A percentile compares a stretch with the other conserved stretches of the same genome.
These are phyloP conservation scores for Arthroderma sp. DNA, from an alignment of 2,329 filamentous ascomycete species.

Conservation along the genomic window DNA sequence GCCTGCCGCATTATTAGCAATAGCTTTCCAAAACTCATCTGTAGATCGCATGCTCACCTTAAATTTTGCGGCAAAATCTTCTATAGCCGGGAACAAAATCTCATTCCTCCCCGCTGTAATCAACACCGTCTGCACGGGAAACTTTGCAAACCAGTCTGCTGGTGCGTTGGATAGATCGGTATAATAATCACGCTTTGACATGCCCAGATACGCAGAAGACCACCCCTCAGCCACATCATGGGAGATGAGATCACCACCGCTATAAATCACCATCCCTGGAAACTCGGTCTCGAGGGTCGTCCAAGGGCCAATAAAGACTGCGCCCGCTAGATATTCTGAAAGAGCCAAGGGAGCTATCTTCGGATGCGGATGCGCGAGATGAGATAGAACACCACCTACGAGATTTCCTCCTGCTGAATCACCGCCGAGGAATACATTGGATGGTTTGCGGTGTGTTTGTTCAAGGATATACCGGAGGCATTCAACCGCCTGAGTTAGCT, in stretches of 20 bases:
- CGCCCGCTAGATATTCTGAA: slow-evolving; percentile 33
- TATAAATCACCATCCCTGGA: slow-evolving; percentile 32
- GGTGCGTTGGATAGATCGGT: slow-evolving; percentile 39
- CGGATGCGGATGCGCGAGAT: slow-evolving; percentile 42
- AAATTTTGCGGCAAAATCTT: slow-evolving; percentile 37
- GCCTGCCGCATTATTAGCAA: slow-evolving; percentile 6
- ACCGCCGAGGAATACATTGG: slow-evolving; percentile 28
- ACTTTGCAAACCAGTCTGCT: slow-evolving; percentile 40
- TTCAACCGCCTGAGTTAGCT: slow-evolving; percentile 30
- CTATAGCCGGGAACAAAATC: slow-evolving; percentile 43
- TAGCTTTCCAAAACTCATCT: neutral
- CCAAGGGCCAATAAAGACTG: slow-evolving; percentile 47
- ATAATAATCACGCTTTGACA: slow-evolving; percentile 35
- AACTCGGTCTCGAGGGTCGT: slow-evolving; percentile 37
- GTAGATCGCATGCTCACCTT: slow-evolving; percentile 22
- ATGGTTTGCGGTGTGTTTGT: slow-evolving; percentile 20
- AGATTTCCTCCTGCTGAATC: slow-evolving; percentile 35
- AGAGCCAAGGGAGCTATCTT: slow-evolving; percentile 33
- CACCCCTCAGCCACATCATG: slow-evolving; percentile 30
- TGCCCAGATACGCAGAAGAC: slow-evolving; percentile 36
- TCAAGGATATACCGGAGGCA: slow-evolving; percentile 28
- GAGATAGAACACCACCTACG: slow-evolving; percentile 25
- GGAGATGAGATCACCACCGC: slow-evolving; percentile 39
- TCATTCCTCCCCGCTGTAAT: slow-evolving; percentile 45
- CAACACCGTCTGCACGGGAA: slow-evolving; percentile 37